Evolutionary conservation across 495 filamentous ascomycete genomes (phyloP), one percentile per base, ranked within the genome.

Genomic region (Penicillium canescens): DNA sequence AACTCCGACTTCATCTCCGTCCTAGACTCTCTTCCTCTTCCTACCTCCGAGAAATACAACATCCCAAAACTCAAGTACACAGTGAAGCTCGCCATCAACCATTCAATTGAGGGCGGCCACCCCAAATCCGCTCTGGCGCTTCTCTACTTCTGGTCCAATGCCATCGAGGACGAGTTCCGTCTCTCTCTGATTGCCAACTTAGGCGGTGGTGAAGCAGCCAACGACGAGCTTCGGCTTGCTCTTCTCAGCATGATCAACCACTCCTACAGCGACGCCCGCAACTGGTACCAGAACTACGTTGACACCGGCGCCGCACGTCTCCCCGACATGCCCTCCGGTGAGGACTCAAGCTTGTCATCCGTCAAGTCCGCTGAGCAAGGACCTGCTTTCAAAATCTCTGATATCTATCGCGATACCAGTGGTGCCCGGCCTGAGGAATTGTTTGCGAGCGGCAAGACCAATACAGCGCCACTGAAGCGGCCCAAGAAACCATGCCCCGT

Each of bases 261-360:
- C 14, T 61, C 57, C 9, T 26, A 28, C 3, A 26, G 42, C 3
- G 61, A 62, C 13, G 64, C 64, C 1, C 12, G 3, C 7, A 12
- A 41, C 26, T 67, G 64, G 64, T 62, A 55, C 26, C 16, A 54
- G 28, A 54, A 20, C 4, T 48, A 52, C 40, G 12, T 24, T 5
- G 24, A 33, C 6, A 20, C 54, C 31, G 28, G 24, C 5, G 26
- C 9, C 38, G 34, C 14, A 31, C 28, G 28, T 31, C 28, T 31
- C 8, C 28, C 28, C 26, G 20, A 20, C 35, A 34, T 49, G 43
- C 24, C 36, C 6, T 72, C 72, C 78, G 54, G 67, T 28, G 80
- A 70, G 21, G 65, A 67, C 11, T 78, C 76, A 9, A 75, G 71
- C 12, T 46, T 79, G 21, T 79, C 80, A 24, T 75, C 76, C 2